These are phyloP conservation scores for Saccharomyces hybrid DNA, from an alignment of 1,139 yeast genomes.

Conservation along the genomic window DNA sequence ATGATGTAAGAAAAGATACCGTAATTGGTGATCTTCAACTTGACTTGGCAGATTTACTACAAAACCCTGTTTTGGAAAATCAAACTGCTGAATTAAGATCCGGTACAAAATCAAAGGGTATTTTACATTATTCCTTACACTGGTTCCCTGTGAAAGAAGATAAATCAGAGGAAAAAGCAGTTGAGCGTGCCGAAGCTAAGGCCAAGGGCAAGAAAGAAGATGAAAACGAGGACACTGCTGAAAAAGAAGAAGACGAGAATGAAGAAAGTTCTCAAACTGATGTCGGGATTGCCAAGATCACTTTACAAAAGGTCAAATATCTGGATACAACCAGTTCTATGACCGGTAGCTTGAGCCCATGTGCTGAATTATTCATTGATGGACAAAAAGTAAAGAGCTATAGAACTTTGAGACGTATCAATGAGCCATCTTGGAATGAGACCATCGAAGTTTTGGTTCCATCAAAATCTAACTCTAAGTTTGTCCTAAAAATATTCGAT, in stretches of 20 bases:
- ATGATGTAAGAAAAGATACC: slow-evolving; percentile 48
- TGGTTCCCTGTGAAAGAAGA: slow-evolving; percentile 50
- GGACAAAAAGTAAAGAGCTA: slow-evolving; percentile 46
- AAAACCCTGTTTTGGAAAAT: slow-evolving; percentile 37
- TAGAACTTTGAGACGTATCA: slow-evolving; percentile 56
- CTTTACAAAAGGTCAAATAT: slow-evolving; percentile 63
- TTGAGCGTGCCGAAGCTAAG: slow-evolving; percentile 2
- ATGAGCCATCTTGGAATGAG: slow-evolving; percentile 68
- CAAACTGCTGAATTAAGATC: slow-evolving; percentile 32
- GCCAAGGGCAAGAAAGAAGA: slow-evolving; percentile 6
- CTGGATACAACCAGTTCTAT: slow-evolving; percentile 58
- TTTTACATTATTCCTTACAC: slow-evolving; percentile 51
- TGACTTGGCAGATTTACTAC: slow-evolving; percentile 53
- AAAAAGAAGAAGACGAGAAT: slow-evolving; percentile 19
- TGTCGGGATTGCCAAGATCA: slow-evolving; percentile 64
- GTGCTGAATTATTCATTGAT: slow-evolving; percentile 57
- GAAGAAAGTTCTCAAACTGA: slow-evolving; percentile 40
- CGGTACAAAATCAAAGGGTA: slow-evolving; percentile 55
- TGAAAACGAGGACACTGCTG: slow-evolving; percentile 9
- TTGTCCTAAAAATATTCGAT: slow-evolving; percentile 54
- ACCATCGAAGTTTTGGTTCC: slow-evolving; percentile 53
- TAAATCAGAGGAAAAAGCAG: slow-evolving; percentile 6
- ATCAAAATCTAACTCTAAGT: slow-evolving; percentile 48
- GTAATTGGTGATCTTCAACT: slow-evolving; percentile 51
- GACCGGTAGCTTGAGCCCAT: slow-evolving; percentile 65